A percentile compares a stretch with the other conserved stretches of the same genome.
These are phyloP conservation scores for Lactarius pseudohatsudake DNA, from an alignment of 768 basidiomycete genomes.

Conservation along the genomic window DNA sequence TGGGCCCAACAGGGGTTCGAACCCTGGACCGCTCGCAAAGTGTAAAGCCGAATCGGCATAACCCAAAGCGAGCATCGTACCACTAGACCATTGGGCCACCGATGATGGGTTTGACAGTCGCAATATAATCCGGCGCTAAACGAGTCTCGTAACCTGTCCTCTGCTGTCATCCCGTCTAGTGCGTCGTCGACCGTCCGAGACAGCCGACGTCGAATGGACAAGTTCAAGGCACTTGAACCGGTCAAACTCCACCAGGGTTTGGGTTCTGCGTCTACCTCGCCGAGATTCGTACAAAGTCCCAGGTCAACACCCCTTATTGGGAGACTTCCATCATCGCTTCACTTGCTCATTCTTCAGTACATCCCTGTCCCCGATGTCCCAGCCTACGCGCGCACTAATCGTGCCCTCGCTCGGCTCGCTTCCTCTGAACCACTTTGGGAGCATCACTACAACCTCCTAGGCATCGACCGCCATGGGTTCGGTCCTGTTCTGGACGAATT, in stretches of 20 bases:
- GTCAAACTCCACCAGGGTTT: slow-evolving; percentile 38
- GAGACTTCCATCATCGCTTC: slow-evolving; percentile 73
- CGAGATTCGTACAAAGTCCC: slow-evolving; percentile 1
- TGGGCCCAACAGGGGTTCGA: slow-evolving; percentile 50
- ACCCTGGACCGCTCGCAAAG: slow-evolving; percentile 51
- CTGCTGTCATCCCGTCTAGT: not conserved
- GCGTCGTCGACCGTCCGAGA: not conserved
- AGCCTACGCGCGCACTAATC: slow-evolving; percentile 65
- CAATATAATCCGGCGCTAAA: slow-evolving; percentile 11
- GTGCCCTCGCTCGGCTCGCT: slow-evolving; percentile 60
- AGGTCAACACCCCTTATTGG: slow-evolving; percentile 54
- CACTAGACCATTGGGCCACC: slow-evolving; percentile 45
- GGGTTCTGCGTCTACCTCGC: slow-evolving; percentile 25
- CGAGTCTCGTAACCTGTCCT: slow-evolving; percentile 4
- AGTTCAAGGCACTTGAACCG: slow-evolving; percentile 84
- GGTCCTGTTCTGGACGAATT: slow-evolving; percentile 56
- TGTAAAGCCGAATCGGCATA: slow-evolving; percentile 12
- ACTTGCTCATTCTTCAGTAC: slow-evolving; percentile 68
- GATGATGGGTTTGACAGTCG: slow-evolving; percentile 14
- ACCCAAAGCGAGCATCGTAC: slow-evolving; percentile 56
- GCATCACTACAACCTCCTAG: slow-evolving; percentile 62
- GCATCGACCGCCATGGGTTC: slow-evolving; percentile 47
- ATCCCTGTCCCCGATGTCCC: slow-evolving; percentile 82
- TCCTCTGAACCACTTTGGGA: slow-evolving; percentile 82
- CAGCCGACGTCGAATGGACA: slow-evolving; percentile 57